Conservation (phyloP, 805 yeast species). For the Ogataea corticis region DNA sequence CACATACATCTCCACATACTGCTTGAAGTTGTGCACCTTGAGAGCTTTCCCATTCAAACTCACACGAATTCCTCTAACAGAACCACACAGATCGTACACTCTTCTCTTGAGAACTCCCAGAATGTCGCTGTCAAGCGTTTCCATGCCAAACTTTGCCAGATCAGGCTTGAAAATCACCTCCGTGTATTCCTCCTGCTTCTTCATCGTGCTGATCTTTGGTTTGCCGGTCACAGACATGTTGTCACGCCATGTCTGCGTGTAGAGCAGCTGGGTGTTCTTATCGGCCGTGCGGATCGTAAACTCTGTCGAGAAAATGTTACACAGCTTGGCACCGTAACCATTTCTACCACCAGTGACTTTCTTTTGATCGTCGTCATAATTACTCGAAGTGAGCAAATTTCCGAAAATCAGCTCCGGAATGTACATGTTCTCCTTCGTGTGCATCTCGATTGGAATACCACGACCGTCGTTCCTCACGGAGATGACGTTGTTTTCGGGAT, state of each 20-base stretch:
- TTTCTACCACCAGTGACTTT: conserved; percentile 98
- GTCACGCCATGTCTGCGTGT: conserved; percentile 81
- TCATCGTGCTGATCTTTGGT: conserved; percentile 65
- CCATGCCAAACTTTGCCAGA: conserved; percentile 80
- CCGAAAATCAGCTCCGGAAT: conserved; percentile 98
- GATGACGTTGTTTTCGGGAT: conserved; percentile 70
- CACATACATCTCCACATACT: conserved; percentile 86
- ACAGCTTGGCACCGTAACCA: conserved; percentile 96
- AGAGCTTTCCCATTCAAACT: conserved; percentile 73
- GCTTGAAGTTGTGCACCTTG: conserved; percentile 73
- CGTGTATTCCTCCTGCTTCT: conserved; percentile 73
- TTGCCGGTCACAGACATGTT: conserved; percentile 81
- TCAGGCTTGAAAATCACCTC: conserved; percentile 89
- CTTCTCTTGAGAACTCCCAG: conserved; percentile 86
- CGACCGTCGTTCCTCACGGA: conserved; percentile 89
- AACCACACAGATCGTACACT: conserved; percentile 93
- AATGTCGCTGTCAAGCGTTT: conserved; percentile 76
- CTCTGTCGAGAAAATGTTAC: conserved; percentile 91
- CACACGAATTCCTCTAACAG: conserved; percentile 80
- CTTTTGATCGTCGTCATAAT: conserved; percentile 92
- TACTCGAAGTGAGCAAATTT: conserved; percentile 88
- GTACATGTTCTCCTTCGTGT: conserved; percentile 85
- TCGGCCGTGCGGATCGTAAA: conserved; percentile 91
- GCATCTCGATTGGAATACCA: conserved; percentile 95
- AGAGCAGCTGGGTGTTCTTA: conserved; percentile 55